Conservation (phyloP, 1,284 basidiomycete species). For the Cryptococcus neoformans region DNA sequence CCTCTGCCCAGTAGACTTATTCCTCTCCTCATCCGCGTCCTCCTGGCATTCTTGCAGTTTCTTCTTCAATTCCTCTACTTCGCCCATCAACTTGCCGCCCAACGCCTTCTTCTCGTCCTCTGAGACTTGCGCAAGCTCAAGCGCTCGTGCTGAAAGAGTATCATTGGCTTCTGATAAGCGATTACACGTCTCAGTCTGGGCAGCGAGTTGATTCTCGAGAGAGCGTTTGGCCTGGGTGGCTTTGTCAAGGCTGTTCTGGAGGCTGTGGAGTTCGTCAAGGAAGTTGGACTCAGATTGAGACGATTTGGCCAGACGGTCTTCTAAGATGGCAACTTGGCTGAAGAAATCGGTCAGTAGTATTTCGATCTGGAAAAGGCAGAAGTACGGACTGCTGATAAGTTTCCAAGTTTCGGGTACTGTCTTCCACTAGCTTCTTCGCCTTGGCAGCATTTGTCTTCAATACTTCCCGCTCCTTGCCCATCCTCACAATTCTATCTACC, state of each 20-base stretch:
- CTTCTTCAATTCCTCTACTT: conserved; percentile 34
- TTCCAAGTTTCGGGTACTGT: conserved; percentile 69
- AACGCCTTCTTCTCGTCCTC: conserved; percentile 45
- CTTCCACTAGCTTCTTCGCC: conserved; percentile 81
- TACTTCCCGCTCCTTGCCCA: conserved; percentile 79
- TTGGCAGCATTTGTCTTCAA: conserved; percentile 85
- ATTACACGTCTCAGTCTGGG: conserved; percentile 65
- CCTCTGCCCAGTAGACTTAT: conserved; percentile 39
- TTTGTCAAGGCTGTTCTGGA: conserved; percentile 63
- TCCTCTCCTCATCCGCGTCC: conserved; percentile 40
- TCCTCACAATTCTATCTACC: conserved; percentile 74
- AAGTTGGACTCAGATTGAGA: conserved; percentile 34
- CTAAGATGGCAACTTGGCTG: conserved; percentile 67
- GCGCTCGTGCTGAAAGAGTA: conserved; percentile 64
- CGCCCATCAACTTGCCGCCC: conserved; percentile 24
- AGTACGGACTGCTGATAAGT: conserved; percentile 67
- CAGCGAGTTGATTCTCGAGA: conserved; percentile 64
- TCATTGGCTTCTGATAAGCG: conserved; percentile 75
- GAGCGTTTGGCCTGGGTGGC: conserved; percentile 62
- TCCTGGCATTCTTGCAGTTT: conserved; percentile 31
- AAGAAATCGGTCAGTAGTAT: conserved; percentile 68
- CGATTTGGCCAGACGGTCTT: conserved; percentile 61
- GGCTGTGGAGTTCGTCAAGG: conserved; percentile 60
- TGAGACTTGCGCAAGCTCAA: conserved; percentile 72
- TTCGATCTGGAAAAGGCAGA: conserved; percentile 44